Conservation (phyloP, 805 yeast genomes). For the Cyberlindnera bimundalis region DNA sequence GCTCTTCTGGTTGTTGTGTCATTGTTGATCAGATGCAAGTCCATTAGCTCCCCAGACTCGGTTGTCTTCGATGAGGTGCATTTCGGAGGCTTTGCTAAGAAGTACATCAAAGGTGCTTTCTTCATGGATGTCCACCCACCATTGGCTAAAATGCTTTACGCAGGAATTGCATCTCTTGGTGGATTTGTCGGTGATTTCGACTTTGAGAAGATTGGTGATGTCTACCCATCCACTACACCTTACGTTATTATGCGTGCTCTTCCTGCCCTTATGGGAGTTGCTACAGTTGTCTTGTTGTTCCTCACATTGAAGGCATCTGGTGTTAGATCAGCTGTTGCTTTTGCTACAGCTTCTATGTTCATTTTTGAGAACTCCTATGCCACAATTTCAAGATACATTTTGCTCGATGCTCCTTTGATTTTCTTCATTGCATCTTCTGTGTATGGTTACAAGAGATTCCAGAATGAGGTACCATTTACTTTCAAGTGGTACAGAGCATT, state of each 20-base stretch:
- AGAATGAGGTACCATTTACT: slow-evolving; percentile 60
- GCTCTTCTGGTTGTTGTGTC: slow-evolving; percentile 49
- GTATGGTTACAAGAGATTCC: slow-evolving; percentile 63
- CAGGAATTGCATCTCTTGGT: slow-evolving; percentile 61
- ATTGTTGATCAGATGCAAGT: slow-evolving; percentile 53
- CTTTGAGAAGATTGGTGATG: slow-evolving; percentile 64
- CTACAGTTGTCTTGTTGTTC: slow-evolving; percentile 61
- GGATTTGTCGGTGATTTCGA: slow-evolving; percentile 72
- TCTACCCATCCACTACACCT: slow-evolving; percentile 55
- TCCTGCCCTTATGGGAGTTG: slow-evolving; percentile 66
- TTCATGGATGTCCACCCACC: slow-evolving; percentile 84
- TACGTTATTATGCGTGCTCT: slow-evolving; percentile 66
- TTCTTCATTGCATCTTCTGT: slow-evolving; percentile 73
- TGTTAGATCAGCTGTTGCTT: slow-evolving; percentile 61
- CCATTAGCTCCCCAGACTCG: slow-evolving; percentile 65
- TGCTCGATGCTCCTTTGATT: slow-evolving; percentile 72
- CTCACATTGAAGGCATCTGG: slow-evolving; percentile 72
- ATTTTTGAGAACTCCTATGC: slow-evolving; percentile 63
- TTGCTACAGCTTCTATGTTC: slow-evolving; percentile 51
- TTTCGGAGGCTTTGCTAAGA: slow-evolving; percentile 93
- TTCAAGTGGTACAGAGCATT: slow-evolving; percentile 56
- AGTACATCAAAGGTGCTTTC: slow-evolving; percentile 62
- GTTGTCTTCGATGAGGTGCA: slow-evolving; percentile 93
- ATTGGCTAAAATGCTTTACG: slow-evolving; percentile 70
- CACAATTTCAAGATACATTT: slow-evolving; percentile 71